Base-by-base conservation (phyloP, 495 filamentous ascomycete species). In the Hamigera avellanea region DNA sequence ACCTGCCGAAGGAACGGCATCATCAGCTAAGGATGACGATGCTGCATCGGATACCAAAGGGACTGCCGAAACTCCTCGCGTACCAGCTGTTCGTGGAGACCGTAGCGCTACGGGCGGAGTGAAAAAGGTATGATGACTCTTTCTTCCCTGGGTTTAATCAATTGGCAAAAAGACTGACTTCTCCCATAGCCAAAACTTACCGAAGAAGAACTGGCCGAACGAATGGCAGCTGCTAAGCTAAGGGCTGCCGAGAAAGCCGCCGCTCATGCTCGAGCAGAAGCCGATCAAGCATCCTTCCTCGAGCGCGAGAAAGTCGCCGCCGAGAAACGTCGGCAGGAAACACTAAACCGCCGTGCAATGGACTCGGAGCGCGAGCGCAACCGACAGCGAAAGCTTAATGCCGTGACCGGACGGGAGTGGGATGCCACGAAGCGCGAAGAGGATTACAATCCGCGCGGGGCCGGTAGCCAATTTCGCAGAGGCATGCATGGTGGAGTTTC, bases 311-410 rank as follows among this genome's bases (percentile, higher is more conserved):
- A 73, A 30, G 53, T 71, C 0, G 75, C 69, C 8, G 57, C 57
- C 13, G 61, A 67, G 51, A 70, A 72, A 36, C 56, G 67, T 36
- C 66, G 69, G 14, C 61, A 68, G 37, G 80, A 85, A 50, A 57
- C 69, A 6, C 53, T 53, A 17, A 69, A 75, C 33, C 60, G 73
- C 13, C 61, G 67, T 21, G 62, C 71, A 26, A 77, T 81, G 77
- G 77, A 81, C 45, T 66, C 60, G 18, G 83, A 88, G 52, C 57
- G 83, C 14, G 82, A 85, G 48, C 70, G 70, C 43, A 88, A 88
- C 43, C 58, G 81, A 23, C 62, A 72, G 48, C 60, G 83, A 36
- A 88, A 88, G 48, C 56, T 88, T 14, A 67, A 75, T 17, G 77
- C 80, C 10, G 53, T 75, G 26, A 66, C 61, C 0, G 81, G 73